These are phyloP conservation scores for Amanita muscaria DNA, from an alignment of 768 basidiomycete species.

Conservation along the genomic window DNA sequence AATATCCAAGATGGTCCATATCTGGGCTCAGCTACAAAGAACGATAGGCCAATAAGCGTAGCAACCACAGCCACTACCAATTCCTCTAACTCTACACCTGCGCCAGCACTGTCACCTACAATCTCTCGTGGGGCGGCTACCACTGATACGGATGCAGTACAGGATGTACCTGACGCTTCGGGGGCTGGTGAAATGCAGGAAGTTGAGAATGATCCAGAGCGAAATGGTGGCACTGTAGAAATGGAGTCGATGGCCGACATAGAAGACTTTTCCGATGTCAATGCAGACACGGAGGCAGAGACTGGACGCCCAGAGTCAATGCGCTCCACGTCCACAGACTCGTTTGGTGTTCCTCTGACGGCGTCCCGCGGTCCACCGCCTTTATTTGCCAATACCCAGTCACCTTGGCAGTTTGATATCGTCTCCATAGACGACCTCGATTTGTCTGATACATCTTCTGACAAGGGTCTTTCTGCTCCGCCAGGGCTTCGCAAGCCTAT, in stretches of 20 bases:
- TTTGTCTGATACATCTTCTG: constrained; percentile 69
- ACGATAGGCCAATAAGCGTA: too few species aligned
- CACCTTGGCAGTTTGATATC: constrained; percentile 59
- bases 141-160: neutral
- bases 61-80: too few species aligned
- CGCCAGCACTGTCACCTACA: too few species aligned
- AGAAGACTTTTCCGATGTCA: neutral
- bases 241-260: neutral
- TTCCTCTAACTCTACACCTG: too few species aligned
- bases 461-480: constrained; percentile 33
- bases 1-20: too few species aligned
- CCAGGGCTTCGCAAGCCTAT: constrained; percentile 47
- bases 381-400: constrained; percentile 21
- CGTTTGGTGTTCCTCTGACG: constrained; percentile 37
- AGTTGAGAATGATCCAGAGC: neutral
- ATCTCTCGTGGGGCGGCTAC: too few species aligned
- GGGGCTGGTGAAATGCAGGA: neutral
- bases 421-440: constrained; percentile 76
- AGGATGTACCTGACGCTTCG: neutral
- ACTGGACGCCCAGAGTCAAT: constrained; percentile 27
- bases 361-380: constrained; percentile 24
- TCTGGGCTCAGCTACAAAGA: too few species aligned
- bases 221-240: neutral
- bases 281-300: neutral
- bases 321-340: constrained; percentile 41